These are phyloP conservation scores for Vachellia pachyceras DNA, from an alignment of 306 rosid genomes.

Conservation along the genomic window DNA sequence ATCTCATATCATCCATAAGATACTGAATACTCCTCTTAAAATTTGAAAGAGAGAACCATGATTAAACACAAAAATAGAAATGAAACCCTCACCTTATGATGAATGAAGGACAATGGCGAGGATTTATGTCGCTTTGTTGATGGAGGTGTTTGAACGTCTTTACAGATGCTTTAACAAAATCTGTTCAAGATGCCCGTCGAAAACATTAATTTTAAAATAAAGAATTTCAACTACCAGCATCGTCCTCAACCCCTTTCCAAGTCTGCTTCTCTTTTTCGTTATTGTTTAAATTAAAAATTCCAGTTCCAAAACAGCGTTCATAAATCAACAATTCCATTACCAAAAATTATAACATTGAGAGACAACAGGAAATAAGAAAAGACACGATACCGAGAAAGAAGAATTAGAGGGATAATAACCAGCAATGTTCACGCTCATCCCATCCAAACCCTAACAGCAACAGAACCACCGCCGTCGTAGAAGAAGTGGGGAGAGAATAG, in stretches of 20 bases:
- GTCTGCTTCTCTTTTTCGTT: neutral
- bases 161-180: neutral
- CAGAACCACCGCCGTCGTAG: too few species aligned
- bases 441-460: neutral
- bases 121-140: neutral
- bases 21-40: neutral
- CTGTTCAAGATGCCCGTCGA: neutral
- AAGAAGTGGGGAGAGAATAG: too few species aligned
- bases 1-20: neutral
- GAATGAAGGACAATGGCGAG: neutral
- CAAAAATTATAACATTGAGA: neutral
- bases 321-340: neutral
- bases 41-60: neutral
- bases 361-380: neutral
- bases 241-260: neutral
- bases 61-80: neutral
- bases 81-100: neutral
- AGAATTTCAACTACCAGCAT: neutral
- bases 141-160: neutral
- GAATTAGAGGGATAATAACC: neutral
- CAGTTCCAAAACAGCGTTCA: neutral
- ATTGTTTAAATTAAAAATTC: neutral
- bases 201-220: neutral
- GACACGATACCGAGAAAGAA: neutral
- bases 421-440: neutral